A percentile compares a stretch with the other conserved stretches of the same genome.
These are phyloP conservation scores for Didymosphaeria variabile DNA, from an alignment of 2,329 filamentous ascomycete species.

Conservation along the genomic window DNA sequence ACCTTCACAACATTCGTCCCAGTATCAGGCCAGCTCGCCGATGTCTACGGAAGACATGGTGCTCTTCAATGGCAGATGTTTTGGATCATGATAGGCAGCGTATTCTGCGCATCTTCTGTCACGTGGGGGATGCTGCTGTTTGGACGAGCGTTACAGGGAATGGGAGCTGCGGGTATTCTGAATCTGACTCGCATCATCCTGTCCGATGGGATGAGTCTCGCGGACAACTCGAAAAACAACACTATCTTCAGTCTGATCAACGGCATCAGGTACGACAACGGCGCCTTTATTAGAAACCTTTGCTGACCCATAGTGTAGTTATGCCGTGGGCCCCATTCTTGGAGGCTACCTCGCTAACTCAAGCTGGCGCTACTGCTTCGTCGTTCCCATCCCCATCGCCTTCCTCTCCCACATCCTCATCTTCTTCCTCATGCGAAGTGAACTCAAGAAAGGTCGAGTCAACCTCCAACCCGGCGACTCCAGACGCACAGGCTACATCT, in stretches of 20 bases:
- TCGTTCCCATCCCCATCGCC: conserved; percentile 53
- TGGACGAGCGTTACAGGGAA: conserved; percentile 70
- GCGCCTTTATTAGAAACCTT: background rate
- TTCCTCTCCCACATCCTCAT: conserved; percentile 62
- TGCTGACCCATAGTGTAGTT: conserved; percentile 47
- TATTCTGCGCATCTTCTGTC: conserved; percentile 68
- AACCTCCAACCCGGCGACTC: conserved; percentile 45
- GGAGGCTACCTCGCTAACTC: conserved; percentile 65
- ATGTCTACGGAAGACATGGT: conserved; percentile 70
- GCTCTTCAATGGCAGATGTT: conserved; percentile 66
- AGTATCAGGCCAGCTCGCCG: conserved; percentile 70
- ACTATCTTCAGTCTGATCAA: conserved; percentile 70
- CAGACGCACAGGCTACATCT: conserved; percentile 45
- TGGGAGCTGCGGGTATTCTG: conserved; percentile 68
- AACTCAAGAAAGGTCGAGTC: conserved; percentile 63
- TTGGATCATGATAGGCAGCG: conserved; percentile 63
- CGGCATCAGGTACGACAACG: conserved; percentile 56
- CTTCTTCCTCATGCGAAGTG: conserved; percentile 65
- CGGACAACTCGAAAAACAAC: conserved; percentile 74
- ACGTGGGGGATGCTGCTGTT: conserved; percentile 69
- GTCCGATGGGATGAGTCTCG: conserved; percentile 72
- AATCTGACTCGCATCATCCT: conserved; percentile 70
- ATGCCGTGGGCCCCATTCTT: conserved; percentile 68
- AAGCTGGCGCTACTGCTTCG: conserved; percentile 74
- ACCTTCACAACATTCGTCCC: conserved; percentile 74